Conservation (phyloP, 2,329 filamentous ascomycete species). For the Fusarium sp. region DNA sequence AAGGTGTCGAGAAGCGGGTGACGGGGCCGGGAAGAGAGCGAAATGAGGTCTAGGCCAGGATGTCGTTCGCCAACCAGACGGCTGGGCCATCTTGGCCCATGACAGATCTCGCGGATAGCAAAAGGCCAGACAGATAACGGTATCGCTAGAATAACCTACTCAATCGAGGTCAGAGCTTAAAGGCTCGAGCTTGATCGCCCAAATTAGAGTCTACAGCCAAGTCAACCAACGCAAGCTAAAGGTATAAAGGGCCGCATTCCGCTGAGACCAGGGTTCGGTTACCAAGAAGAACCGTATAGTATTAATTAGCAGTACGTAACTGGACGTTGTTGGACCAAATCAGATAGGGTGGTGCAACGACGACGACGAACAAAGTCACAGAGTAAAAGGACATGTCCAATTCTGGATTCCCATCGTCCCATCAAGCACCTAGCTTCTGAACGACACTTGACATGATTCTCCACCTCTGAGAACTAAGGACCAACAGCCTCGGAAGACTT, state of each 20-base stretch:
- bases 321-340: background rate
- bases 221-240: conserved; percentile 25
- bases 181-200: conserved; percentile 12
- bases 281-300: background rate
- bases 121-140: conserved; percentile 36
- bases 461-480: conserved; percentile 35
- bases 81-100: conserved; percentile 44
- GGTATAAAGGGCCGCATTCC: conserved; percentile 40
- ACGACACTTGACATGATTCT: conserved; percentile 14
- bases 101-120: conserved; percentile 43
- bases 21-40: conserved; percentile 46
- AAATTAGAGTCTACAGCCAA: conserved; percentile 25
- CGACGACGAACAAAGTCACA: conserved; percentile 2
- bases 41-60: conserved; percentile 45
- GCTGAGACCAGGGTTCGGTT: conserved; percentile 24
- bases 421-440: conserved; percentile 9
- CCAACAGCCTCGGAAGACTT: conserved; percentile 32
- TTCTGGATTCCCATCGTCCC: conserved; percentile 28
- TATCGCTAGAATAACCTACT: conserved; percentile 20
- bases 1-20: conserved; percentile 47
- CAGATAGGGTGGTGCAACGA: conserved; percentile 11
- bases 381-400: conserved; percentile 2
- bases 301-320: background rate
- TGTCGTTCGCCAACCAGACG: conserved; percentile 44
- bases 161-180: conserved; percentile 9